Conservation (phyloP, 2,329 filamentous ascomycete species). For the Scedosporium aurantiacum region DNA sequence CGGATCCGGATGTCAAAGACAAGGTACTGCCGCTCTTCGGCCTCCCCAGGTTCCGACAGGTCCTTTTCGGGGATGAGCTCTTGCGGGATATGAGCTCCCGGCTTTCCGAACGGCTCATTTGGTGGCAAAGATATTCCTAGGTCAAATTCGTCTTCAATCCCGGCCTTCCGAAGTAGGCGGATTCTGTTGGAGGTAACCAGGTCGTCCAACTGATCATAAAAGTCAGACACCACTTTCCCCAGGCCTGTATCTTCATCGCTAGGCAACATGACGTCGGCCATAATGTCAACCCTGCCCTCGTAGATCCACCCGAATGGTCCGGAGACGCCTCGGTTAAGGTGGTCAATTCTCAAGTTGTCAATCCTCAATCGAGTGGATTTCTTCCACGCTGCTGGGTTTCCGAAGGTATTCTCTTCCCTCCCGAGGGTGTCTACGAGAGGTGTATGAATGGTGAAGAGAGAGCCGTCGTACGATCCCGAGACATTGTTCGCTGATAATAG, state of each 20-base stretch:
- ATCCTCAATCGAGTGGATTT: conserved; percentile 90
- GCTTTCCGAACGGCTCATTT: background rate
- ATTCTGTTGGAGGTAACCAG: conserved; percentile 73
- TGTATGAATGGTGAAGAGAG: conserved; percentile 89
- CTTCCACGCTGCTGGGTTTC: conserved; percentile 71
- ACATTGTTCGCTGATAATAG: conserved; percentile 92
- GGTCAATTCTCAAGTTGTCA: conserved; percentile 88
- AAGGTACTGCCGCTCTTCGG: conserved; percentile 64
- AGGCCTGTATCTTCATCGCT: conserved; percentile 79
- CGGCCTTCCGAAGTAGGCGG: conserved; percentile 41
- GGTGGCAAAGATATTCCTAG: background rate
- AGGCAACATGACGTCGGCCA: conserved; percentile 91
- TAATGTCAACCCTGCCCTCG: conserved; percentile 92
- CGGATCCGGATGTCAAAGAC: conserved; percentile 94
- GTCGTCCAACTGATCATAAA: conserved; percentile 92
- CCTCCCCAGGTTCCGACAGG: conserved; percentile 8
- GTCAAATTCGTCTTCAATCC: conserved; percentile 6
- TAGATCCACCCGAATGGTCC: conserved; percentile 97
- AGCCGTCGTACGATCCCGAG: conserved; percentile 90
- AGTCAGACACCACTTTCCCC: conserved; percentile 89
- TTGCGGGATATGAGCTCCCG: conserved; percentile 6
- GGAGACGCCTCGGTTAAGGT: conserved; percentile 84
- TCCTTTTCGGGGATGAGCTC: conserved; percentile 9
- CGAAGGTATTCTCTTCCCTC: conserved; percentile 29
- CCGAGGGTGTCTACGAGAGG: conserved; percentile 30